Evolutionary conservation across 139 green algal genomes (phyloP), one percentile per base, ranked within the genome.

Genomic region (Chlamydomonas sp.): DNA sequence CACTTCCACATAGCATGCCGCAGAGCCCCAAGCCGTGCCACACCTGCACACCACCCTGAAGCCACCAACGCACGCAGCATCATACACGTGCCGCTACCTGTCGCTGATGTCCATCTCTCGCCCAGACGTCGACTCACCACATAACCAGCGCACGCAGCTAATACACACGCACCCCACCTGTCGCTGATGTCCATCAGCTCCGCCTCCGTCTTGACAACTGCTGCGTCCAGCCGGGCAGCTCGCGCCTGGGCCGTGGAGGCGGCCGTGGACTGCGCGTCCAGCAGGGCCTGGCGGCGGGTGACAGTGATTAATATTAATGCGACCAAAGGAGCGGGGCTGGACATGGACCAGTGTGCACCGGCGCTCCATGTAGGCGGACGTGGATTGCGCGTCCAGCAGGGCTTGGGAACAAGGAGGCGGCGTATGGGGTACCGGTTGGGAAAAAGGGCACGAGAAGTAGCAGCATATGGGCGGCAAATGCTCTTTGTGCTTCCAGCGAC

Each of bases 141-240:
- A 49, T 49, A 49, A 71, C 66, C 66, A 14, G 66, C 12, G 66
- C 66, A 71, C 66, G 10, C 66, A 49, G 31, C 31, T 49, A 49
- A 49, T 49, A 49, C 31, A 49, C 31, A 49, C 31, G 31, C 66
- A 4, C 1, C 83, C 12, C 63, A 88, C 83, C 67, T 88, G 49
- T 88, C 83, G 3, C n/a, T 17, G 5, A 91, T 62, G 15, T 89
- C 74, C 72, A 78, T 75, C 83, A 91, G 62, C 88, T 91, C 83
- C 61, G 76, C 58, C 78, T 88, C 83, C 16, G 75, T 86, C 16
- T 75, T 63, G 31, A 81, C 64, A n/a, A 85, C 74, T n/a, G 89
- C 88, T 49, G 73, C 85, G 10, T 91, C 88, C 77, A 89, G 59
- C 16, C 85, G 79, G 68, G 64, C 81, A 10, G 77, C 69, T 0